Evolutionary conservation across 257 asterid genomes (phyloP), one percentile per base, ranked within the genome.

Genomic region (Eucommia ulmoides): DNA sequence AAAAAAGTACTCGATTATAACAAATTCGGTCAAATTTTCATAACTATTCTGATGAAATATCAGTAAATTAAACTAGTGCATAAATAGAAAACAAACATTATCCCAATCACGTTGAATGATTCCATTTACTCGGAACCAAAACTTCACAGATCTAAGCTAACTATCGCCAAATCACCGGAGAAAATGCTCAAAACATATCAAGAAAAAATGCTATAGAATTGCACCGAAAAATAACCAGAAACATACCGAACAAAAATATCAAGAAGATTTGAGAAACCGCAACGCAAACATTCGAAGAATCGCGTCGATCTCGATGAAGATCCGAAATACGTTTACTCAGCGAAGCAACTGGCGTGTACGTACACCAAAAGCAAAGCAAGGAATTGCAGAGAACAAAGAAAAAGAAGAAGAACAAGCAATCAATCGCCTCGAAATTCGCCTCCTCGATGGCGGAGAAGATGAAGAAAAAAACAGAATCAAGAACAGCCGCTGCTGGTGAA

Each of bases 301-400:
- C 14, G 11, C 44, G n/a, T 35, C 16, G 44, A 35, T 35, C 44
- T 1, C 44, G 44, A 35, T 35, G 15, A 35, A 35, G 44, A 35
- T 35, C 5, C 44, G 9, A 35, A 35, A 35, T 18, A 18, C 16
- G 11, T 10, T 18, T 10, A 18, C 44, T 10, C 44, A 1, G 44
- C 16, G n/a, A 35, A 51, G 42, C 19, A 45, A 50, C 60, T 41
- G 24, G 56, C 60, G 29, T 41, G 66, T 57, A 72, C 93, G 73
- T 73, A 81, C 93, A 65, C 65, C 66, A 64, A 65, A 72, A 23
- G 73, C 68, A 70, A 86, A 70, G 92, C 41, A 75, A 84, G 62
- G 88, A 71, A 76, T 67, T 64, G 72, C 80, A 68, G 75, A 46
- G 23, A 21, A 58, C 16, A 15, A 9, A 53, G n/a, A 50, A 65